Evolutionary conservation across 768 basidiomycete genomes (phyloP).

Genomic region (Cubamyces lactineus): DNA sequence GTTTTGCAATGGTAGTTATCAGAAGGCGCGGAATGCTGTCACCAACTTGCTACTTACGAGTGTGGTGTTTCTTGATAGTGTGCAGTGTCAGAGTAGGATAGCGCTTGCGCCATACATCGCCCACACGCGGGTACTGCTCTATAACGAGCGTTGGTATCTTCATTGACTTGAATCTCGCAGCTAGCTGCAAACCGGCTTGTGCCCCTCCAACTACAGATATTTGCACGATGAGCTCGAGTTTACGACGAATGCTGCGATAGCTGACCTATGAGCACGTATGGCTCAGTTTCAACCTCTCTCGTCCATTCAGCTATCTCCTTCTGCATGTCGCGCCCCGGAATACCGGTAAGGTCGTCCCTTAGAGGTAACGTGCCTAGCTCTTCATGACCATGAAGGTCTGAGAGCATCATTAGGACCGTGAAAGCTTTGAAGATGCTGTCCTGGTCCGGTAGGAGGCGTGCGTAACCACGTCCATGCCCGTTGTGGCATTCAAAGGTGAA

Average conservation of each 20-base stretch:
- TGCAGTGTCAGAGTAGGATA: slow-evolving; percentile 49
- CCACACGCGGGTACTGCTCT: slow-evolving; percentile 40
- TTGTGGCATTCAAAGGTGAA: slow-evolving; percentile 43
- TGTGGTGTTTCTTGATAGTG: slow-evolving; percentile 35
- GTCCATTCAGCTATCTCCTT: slow-evolving; percentile 35
- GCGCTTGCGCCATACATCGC: slow-evolving; percentile 48
- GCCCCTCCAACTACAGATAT: slow-evolving; percentile 44
- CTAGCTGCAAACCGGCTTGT: slow-evolving; percentile 47
- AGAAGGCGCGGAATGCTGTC: not conserved
- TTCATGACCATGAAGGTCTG: slow-evolving; percentile 40
- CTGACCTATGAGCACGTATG: slow-evolving; percentile 45
- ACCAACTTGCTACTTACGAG: slow-evolving; percentile 10
- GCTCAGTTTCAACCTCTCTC: slow-evolving; percentile 41
- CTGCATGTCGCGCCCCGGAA: slow-evolving; percentile 33
- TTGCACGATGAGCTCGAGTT: not conserved
- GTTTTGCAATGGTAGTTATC: not conserved
- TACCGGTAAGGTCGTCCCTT: slow-evolving; percentile 9
- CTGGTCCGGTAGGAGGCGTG: slow-evolving; percentile 34
- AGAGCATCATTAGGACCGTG: slow-evolving; percentile 23
- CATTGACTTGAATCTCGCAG: slow-evolving; percentile 47
- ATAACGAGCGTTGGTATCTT: slow-evolving; percentile 43
- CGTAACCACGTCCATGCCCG: slow-evolving; percentile 39
- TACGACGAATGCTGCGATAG: not conserved
- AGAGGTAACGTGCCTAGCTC: slow-evolving; percentile 25
- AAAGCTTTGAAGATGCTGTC: slow-evolving; percentile 41